Percentiles rank a stretch among this genome's conserved stretches.
phyloP scores from a whole-genome alignment of 78 protist genomes.

The Monosiga brevicollis region DNA sequence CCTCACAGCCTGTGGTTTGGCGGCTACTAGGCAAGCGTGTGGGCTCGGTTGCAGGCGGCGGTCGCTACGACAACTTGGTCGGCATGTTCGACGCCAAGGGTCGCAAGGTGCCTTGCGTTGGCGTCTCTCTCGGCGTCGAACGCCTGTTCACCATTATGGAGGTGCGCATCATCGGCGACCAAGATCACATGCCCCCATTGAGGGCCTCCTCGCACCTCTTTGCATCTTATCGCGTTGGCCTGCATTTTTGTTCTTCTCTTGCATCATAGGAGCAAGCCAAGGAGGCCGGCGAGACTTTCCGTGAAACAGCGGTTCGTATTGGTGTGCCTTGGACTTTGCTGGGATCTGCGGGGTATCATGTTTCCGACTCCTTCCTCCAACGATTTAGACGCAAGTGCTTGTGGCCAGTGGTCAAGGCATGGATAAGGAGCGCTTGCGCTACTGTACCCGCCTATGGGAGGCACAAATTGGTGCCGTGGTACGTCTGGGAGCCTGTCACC shows the following conservation, averaged over 20 bases:
- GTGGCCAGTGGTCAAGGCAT: conserved; percentile 29
- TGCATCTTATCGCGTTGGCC: neutral
- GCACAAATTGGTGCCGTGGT: conserved; percentile 39
- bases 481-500: neutral
- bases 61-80: conserved; percentile 87
- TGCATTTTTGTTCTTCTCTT: neutral
- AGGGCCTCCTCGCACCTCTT: neutral
- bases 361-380: neutral
- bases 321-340: neutral
- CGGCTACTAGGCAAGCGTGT: neutral
- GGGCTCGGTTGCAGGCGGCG: conserved; percentile 90
- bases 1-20: neutral
- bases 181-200: neutral
- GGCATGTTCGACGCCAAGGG: conserved; percentile 60
- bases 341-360: neutral
- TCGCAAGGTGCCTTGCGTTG: conserved; percentile 81
- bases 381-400: conserved; percentile 40
- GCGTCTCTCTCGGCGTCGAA: conserved; percentile 83
- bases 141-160: conserved; percentile 72
- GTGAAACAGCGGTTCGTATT: no score
- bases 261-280: no score
- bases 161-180: neutral
- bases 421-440: conserved; percentile 44
- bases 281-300: no score
- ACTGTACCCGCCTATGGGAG: conserved; percentile 52